Evolutionary conservation across 805 yeast genomes (phyloP).

Genomic region (Zygosaccharomyces rouxii): DNA sequence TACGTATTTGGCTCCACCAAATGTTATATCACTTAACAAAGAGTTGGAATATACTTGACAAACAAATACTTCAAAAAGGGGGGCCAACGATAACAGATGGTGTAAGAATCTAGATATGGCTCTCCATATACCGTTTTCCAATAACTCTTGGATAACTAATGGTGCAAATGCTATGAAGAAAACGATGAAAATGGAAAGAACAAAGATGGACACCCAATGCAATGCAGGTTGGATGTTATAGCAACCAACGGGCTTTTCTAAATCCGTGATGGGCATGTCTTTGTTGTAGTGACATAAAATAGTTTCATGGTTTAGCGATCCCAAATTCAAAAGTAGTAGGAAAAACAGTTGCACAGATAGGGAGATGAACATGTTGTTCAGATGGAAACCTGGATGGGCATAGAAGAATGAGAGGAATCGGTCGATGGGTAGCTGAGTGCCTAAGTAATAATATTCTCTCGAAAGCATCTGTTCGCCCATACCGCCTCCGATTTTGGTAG

Average conservation of each 20-base stretch:
- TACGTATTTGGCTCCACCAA: slow-evolving; percentile 90
- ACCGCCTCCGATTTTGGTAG: slow-evolving; percentile 95
- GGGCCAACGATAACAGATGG: slow-evolving; percentile 80
- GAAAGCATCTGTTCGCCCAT: slow-evolving; percentile 96
- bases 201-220: slow-evolving; percentile 85
- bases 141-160: slow-evolving; percentile 75
- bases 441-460: slow-evolving; percentile 85
- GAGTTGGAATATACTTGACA: slow-evolving; percentile 89
- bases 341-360: slow-evolving; percentile 84
- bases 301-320: slow-evolving; percentile 70
- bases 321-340: slow-evolving; percentile 72
- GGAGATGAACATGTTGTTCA: slow-evolving; percentile 83
- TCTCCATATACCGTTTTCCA: slow-evolving; percentile 79
- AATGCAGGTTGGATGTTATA: slow-evolving; percentile 80
- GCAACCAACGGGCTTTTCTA: slow-evolving; percentile 76
- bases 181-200: slow-evolving; percentile 84
- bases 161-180: slow-evolving; percentile 91
- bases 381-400: slow-evolving; percentile 95
- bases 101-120: slow-evolving; percentile 65
- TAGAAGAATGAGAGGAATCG: slow-evolving; percentile 88
- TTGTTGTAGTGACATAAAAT: slow-evolving; percentile 63
- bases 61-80: slow-evolving; percentile 90
- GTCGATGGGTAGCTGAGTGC: slow-evolving; percentile 85
- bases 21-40: slow-evolving; percentile 65
- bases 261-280: slow-evolving; percentile 66